A percentile compares a stretch with the other conserved stretches of the same genome.
phyloP scores from a whole-genome alignment of 2,329 filamentous ascomycete genomes.

The Paracamarosporium sp. region DNA sequence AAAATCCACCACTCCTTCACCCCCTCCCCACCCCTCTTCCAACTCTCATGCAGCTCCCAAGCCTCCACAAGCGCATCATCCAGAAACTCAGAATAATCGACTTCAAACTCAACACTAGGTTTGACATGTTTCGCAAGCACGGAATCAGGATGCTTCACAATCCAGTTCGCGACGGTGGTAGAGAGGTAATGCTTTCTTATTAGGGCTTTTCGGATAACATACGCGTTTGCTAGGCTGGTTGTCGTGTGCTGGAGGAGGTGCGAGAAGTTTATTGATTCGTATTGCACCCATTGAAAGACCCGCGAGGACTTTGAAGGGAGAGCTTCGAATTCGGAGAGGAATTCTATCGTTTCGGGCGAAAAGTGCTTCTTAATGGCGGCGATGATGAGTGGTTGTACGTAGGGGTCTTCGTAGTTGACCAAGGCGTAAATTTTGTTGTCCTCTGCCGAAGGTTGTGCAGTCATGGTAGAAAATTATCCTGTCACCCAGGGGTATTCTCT shows the following conservation, averaged over 20 bases:
- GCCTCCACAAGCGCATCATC: slow-evolving; percentile 92
- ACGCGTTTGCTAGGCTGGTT: slow-evolving; percentile 80
- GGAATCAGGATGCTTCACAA: slow-evolving; percentile 79
- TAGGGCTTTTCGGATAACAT: slow-evolving; percentile 93
- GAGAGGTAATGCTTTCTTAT: slow-evolving; percentile 96
- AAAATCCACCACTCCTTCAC: slow-evolving; percentile 91
- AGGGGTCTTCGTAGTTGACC: slow-evolving; percentile 84
- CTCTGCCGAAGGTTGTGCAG: neutral
- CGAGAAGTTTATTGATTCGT: slow-evolving; percentile 88
- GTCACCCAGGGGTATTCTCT: neutral
- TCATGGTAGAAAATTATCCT: neutral
- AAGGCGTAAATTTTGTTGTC: slow-evolving; percentile 68
- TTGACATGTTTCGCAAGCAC: slow-evolving; percentile 75
- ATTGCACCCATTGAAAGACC: slow-evolving; percentile 81
- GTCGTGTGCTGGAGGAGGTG: slow-evolving; percentile 68
- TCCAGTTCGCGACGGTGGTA: slow-evolving; percentile 83
- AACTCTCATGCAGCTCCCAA: slow-evolving; percentile 82
- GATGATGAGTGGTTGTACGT: slow-evolving; percentile 86
- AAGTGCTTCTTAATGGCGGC: slow-evolving; percentile 71
- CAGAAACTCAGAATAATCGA: slow-evolving; percentile 96
- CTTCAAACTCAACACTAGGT: slow-evolving; percentile 83
- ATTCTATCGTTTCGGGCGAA: slow-evolving; percentile 60
- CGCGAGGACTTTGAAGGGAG: slow-evolving; percentile 55
- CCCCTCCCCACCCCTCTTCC: slow-evolving; percentile 60
- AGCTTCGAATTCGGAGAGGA: slow-evolving; percentile 60